Conservation (phyloP, 495 filamentous ascomycete species). For the Zalerion maritima region DNA sequence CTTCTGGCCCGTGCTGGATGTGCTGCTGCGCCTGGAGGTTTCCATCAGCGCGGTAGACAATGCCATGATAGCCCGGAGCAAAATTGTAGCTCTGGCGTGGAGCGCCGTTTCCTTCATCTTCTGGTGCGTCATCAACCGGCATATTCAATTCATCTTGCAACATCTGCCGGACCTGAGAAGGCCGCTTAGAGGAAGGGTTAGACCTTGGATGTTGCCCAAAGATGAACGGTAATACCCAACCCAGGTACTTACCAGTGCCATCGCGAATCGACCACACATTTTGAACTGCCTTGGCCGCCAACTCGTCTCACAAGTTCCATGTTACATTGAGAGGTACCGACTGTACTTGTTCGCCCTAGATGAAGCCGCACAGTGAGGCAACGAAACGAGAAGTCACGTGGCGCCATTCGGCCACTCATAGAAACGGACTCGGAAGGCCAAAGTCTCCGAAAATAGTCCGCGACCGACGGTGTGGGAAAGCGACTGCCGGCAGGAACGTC, state of each 20-base stretch:
- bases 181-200: slow-evolving; percentile 28
- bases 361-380: too few relatives aligned
- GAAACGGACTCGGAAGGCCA: too few relatives aligned
- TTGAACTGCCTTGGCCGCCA: too few relatives aligned
- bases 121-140: slow-evolving; percentile 60
- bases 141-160: slow-evolving; percentile 63
- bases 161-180: slow-evolving; percentile 50
- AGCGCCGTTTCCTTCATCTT: slow-evolving; percentile 40
- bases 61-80: slow-evolving; percentile 71
- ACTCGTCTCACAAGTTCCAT: too few relatives aligned
- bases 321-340: too few relatives aligned
- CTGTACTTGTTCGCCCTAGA: too few relatives aligned
- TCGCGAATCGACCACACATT: slow-evolving; percentile 83
- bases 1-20: slow-evolving; percentile 3
- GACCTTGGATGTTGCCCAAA: slow-evolving; percentile 2
- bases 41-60: slow-evolving; percentile 70
- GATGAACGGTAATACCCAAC: not conserved
- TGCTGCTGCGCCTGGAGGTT: slow-evolving; percentile 23
- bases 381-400: too few relatives aligned
- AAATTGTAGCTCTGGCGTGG: slow-evolving; percentile 83
- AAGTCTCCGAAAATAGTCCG: too few relatives aligned
- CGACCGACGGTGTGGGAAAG: too few relatives aligned
- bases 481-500: too few relatives aligned
- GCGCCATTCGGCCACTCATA: too few relatives aligned
- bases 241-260: slow-evolving; percentile 49